Percentiles rank a stretch among this genome's conserved stretches.
Conservation (phyloP, 139 green algal genomes). For the Ettlia oleoabundans region DNA sequence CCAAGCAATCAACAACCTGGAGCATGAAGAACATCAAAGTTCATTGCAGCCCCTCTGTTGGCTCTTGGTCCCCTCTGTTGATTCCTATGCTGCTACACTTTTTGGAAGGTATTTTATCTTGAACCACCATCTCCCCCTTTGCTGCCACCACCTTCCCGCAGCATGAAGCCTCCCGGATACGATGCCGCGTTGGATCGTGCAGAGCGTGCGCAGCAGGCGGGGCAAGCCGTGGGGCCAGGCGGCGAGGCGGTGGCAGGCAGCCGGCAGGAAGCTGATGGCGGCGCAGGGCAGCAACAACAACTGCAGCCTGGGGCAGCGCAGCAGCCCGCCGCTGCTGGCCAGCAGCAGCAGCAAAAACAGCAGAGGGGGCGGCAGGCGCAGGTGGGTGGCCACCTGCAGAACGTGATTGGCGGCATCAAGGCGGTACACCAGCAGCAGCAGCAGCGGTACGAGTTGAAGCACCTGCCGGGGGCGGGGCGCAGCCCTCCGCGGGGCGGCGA, state of each 20-base stretch:
- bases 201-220: constrained; percentile 49
- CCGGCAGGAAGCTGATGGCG: neutral
- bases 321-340: neutral
- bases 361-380: neutral
- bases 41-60: no score
- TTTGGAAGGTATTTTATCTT: neutral
- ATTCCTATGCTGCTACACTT: no score
- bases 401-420: neutral
- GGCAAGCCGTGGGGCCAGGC: neutral
- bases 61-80: no score
- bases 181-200: constrained; percentile 59
- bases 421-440: neutral
- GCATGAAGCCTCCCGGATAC: constrained; percentile 82
- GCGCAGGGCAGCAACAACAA: constrained; percentile 6
- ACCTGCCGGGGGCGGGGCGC: constrained; percentile 24
- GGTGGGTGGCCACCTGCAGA: constrained; percentile 5
- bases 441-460: constrained; percentile 51
- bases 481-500: constrained; percentile 51
- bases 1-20: no score
- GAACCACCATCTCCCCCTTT: neutral
- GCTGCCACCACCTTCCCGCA: constrained; percentile 25
- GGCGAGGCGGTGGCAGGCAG: neutral
- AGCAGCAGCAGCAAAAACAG: neutral
- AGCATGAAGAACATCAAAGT: no score
- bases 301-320: neutral